A percentile compares a stretch with the other conserved stretches of the same genome.
Conservation (phyloP, 2,329 filamentous ascomycete genomes). For the Penicillium frequentans region DNA sequence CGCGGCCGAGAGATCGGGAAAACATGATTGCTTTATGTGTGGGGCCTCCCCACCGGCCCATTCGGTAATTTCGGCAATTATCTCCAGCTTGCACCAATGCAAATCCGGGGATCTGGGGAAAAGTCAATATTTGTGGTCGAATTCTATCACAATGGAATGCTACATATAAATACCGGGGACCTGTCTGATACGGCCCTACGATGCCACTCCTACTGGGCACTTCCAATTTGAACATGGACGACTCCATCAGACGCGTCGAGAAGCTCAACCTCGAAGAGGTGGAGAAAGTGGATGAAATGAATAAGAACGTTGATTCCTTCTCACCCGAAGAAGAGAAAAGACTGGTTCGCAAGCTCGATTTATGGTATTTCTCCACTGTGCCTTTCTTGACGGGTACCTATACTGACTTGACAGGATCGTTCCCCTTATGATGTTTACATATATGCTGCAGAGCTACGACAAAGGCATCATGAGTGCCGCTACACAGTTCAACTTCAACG, state of each 20-base stretch:
- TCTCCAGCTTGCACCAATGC: not conserved
- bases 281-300: not conserved
- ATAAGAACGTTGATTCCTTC: not conserved
- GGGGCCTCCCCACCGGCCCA: not conserved
- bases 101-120: not conserved
- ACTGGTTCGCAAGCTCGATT: slow-evolving; percentile 1
- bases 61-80: slow-evolving; percentile 2
- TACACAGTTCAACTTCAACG: not conserved
- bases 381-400: too few relatives aligned
- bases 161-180: not conserved
- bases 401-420: not conserved
- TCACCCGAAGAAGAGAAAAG: not conserved
- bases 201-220: not conserved
- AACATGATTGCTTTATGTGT: not conserved
- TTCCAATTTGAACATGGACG: not conserved
- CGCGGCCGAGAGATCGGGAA: not conserved
- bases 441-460: slow-evolving; percentile 2
- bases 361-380: not conserved
- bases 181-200: not conserved
- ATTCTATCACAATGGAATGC: not conserved
- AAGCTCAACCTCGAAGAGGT: not conserved
- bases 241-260: not conserved
- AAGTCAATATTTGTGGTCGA: not conserved
- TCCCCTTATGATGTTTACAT: slow-evolving; percentile 3
- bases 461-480: slow-evolving; percentile 3